Evolutionary conservation across 352 stramenopile species (phyloP).

Genomic region (Phytophthora ohioensis): DNA sequence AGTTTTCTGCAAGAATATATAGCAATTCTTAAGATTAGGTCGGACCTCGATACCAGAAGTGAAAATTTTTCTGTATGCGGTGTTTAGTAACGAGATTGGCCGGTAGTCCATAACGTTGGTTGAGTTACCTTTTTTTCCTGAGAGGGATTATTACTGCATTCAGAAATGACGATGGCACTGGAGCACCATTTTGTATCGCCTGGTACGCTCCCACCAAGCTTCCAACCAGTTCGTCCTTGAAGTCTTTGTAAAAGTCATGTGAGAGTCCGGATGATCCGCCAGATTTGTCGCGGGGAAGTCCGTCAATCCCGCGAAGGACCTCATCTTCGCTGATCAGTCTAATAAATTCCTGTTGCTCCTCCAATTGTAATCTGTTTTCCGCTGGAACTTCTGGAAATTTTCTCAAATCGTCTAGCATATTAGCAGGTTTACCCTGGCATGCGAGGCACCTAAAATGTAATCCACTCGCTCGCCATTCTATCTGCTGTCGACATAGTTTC

Average conservation of each 20-base stretch:
- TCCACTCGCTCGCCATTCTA: conserved; percentile 12
- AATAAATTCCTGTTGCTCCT: neutral
- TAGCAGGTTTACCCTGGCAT: neutral
- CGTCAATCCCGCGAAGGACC: neutral
- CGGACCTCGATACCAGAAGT: neutral
- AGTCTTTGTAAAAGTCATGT: conserved; percentile 11
- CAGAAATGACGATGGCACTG: neutral
- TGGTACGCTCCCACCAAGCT: neutral
- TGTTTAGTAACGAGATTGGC: conserved; percentile 17
- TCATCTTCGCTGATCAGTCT: neutral
- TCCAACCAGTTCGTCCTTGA: neutral
- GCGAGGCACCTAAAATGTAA: conserved; percentile 5
- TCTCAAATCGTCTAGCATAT: neutral
- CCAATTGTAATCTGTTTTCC: neutral
- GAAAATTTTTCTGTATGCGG: neutral
- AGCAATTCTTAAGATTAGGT: neutral
- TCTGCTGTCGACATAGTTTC: neutral
- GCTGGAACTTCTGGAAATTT: neutral
- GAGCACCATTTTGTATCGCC: neutral
- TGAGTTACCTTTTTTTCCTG: neutral
- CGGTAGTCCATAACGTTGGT: conserved; percentile 5
- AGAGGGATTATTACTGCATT: neutral
- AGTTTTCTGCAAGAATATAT: neutral
- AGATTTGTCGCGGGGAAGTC: neutral
- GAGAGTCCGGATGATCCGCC: neutral